Percentiles rank a stretch among this genome's conserved stretches.
Evolutionary conservation across 148 eudicot genomes (phyloP).

Genomic region (Bassia scoparia): DNA sequence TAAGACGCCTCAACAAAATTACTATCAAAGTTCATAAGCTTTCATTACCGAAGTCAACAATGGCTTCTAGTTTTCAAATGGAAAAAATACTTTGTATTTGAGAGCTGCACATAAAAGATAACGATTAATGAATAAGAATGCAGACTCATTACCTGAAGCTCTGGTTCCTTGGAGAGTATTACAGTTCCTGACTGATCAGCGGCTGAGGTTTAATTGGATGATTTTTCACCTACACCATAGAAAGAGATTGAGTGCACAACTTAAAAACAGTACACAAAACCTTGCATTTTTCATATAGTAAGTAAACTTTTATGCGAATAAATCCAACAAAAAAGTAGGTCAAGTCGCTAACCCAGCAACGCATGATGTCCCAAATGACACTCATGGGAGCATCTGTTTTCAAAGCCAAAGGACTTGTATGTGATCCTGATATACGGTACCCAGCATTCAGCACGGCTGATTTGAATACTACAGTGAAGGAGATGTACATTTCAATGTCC

Average conservation of each 20-base stretch:
- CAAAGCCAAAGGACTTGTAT: conserved; percentile 72
- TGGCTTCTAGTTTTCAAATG: not conserved
- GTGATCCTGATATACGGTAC: conserved; percentile 91
- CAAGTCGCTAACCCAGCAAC: conserved; percentile 70
- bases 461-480: conserved; percentile 83
- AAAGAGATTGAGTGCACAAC: not conserved
- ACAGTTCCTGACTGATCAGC: conserved; percentile 74
- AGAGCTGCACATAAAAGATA: not conserved
- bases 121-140: not conserved
- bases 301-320: too few species aligned
- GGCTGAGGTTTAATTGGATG: conserved; percentile 93
- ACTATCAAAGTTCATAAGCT: not conserved
- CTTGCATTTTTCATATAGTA: not conserved
- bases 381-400: conserved; percentile 98
- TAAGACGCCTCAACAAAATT: not conserved
- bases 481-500: conserved; percentile 94
- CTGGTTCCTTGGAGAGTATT: conserved; percentile 88
- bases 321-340: not conserved
- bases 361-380: conserved; percentile 98
- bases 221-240: conserved; percentile 52
- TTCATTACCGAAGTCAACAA: not conserved
- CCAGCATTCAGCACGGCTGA: conserved; percentile 97
- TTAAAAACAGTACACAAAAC: not conserved
- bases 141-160: conserved; percentile 53
- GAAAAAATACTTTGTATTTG: not conserved